Base-by-base conservation (phyloP, 768 basidiomycete genomes). In the Pulveroboletus sp. region DNA sequence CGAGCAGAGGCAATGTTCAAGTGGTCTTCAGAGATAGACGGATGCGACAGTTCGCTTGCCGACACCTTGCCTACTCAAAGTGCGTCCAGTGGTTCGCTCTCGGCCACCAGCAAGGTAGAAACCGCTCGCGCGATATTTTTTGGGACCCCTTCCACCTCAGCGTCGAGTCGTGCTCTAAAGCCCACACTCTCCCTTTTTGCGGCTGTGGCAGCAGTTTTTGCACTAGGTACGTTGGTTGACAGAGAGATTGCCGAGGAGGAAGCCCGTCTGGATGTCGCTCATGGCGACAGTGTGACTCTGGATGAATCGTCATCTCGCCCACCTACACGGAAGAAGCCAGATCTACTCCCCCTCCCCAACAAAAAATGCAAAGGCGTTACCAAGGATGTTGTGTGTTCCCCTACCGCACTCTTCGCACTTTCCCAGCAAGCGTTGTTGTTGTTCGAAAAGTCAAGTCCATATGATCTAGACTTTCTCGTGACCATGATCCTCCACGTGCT, bases 401-500 rank as follows among this genome's bases (percentile, higher is more conserved):
- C 76, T 13, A 62, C 71, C 31, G 73, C 69, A 14, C 65, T 81
- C 50, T 73, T 73, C 51, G 70, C 73, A 18, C 69, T 80, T 14
- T 80, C 79, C 15, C 71, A 70, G 41, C 80, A 81, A 57, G 70
- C 76, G 0, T 60, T 80, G 17, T 63, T 60, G 3, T 37, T 76
- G 15, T 73, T 69, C 43, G 79, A 81, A 65, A 64, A 65, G 58
- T 69, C 68, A 15, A 57, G 61, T 40, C 47, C 70, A 28, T 76
- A 77, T 50, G 80, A 80, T 56, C 58, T 81, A 42, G 82, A 88
- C 65, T 78, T 75, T 54, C 66, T 88, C 18, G 65, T 77, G 38
- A 74, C 84, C n/a, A 76, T 76, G 64, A 65, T 84, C 27, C 67
- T 85, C 46, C 80, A 82, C 47, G 69, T 83, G 27, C 63, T 76